These are phyloP conservation scores for Saururus chinensis DNA, from an alignment of 164 flowering plant genomes.

Conservation along the genomic window DNA sequence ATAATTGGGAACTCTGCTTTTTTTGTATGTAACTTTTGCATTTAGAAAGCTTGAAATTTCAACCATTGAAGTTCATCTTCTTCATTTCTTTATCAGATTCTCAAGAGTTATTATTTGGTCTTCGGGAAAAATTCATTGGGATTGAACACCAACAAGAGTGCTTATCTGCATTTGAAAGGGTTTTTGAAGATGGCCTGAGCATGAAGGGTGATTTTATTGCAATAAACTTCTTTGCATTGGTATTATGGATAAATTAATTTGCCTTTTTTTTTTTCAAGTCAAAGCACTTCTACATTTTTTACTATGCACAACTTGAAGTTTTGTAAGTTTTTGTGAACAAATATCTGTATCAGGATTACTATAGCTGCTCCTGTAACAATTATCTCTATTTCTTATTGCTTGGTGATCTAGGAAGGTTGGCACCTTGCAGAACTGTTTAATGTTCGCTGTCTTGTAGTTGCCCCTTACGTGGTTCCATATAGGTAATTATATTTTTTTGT, in stretches of 20 bases:
- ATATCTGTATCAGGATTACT: neutral
- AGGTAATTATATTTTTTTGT: conserved; percentile 26
- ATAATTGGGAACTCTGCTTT: no score
- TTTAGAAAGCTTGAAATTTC: neutral
- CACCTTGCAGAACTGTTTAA: conserved; percentile 80
- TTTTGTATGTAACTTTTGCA: neutral
- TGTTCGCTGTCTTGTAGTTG: conserved; percentile 71
- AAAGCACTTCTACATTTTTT: neutral
- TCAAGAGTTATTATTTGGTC: conserved; percentile 21
- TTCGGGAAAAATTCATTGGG: conserved; percentile 31
- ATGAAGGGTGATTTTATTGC: conserved; percentile 61
- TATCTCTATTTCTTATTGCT: neutral
- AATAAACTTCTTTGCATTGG: conserved; percentile 93
- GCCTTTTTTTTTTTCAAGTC: neutral
- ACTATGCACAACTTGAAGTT: neutral
- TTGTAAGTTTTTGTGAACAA: neutral
- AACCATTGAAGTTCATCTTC: neutral
- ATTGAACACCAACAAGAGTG: conserved; percentile 63
- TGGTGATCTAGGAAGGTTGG: conserved; percentile 86
- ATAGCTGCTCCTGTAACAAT: neutral
- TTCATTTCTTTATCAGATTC: conserved; percentile 24
- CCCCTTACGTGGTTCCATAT: conserved; percentile 92
- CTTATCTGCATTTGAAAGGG: conserved; percentile 36
- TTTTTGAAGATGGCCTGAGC: conserved; percentile 45
- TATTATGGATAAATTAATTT: conserved; percentile 9